Evolutionary conservation across 1,139 yeast genomes (phyloP).

Genomic region (Yamadazyma pseudoaaseri): DNA sequence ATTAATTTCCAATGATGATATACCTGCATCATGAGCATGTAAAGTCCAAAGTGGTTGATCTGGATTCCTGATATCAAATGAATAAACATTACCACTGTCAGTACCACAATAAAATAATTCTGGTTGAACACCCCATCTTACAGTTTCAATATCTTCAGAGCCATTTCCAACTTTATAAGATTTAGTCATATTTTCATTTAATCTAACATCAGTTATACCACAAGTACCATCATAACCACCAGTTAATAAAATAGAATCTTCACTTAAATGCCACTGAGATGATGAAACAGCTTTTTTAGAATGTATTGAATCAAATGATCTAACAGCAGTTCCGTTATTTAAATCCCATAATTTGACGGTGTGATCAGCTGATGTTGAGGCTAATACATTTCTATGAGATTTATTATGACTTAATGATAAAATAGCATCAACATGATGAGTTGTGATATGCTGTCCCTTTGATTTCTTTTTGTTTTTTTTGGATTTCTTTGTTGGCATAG

Average conservation of each 20-base stretch:
- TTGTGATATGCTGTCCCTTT: conserved; percentile 53
- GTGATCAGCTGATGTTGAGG: conserved; percentile 93
- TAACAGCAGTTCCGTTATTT: conserved; percentile 68
- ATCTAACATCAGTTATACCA: conserved; percentile 81
- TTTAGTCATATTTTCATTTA: conserved; percentile 65
- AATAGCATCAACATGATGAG: conserved; percentile 93
- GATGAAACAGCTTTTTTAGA: conserved; percentile 74
- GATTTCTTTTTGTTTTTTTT: conserved; percentile 53
- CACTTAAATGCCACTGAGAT: conserved; percentile 80
- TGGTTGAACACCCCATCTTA: conserved; percentile 66
- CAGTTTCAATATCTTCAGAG: conserved; percentile 78
- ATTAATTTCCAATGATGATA: conserved; percentile 78
- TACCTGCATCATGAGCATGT: conserved; percentile 96
- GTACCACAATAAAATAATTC: conserved; percentile 84
- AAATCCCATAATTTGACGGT: conserved; percentile 97
- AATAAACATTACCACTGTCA: conserved; percentile 85
- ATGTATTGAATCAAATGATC: conserved; percentile 62
- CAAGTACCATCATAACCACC: conserved; percentile 91
- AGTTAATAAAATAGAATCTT: conserved; percentile 77
- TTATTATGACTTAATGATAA: conserved; percentile 82
- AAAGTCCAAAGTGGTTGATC: conserved; percentile 86
- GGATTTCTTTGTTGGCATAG: conserved; percentile 38
- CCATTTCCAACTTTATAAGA: conserved; percentile 58
- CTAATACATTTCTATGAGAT: conserved; percentile 79
- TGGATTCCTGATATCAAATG: conserved; percentile 77